phyloP scores from a whole-genome alignment of 129 eudicot species.

The Gnaphalium uliginosum region DNA sequence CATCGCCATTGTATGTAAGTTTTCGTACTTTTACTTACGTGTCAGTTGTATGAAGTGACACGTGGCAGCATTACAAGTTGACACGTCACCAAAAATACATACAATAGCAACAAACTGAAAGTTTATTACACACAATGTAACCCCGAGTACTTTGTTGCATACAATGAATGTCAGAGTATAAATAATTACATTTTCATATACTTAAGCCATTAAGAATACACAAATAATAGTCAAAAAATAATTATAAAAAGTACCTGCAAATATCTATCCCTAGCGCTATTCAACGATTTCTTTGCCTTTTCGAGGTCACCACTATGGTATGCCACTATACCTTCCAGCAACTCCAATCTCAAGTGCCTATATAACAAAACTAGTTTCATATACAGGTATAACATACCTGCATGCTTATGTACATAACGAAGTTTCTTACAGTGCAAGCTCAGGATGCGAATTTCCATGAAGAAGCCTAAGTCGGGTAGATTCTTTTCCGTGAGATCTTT shows the following conservation, averaged over 20 bases:
- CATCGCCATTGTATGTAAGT: no score
- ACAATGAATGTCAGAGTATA: no score
- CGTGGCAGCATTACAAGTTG: no score
- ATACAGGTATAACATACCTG: not conserved
- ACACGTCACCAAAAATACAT: no score
- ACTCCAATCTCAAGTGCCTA: constrained; percentile 82
- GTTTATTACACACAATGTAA: no score
- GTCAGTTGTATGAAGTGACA: no score
- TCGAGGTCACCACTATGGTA: constrained; percentile 71
- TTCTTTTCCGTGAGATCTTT: constrained; percentile 79
- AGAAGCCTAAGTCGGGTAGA: constrained; percentile 71
- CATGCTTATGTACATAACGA: not conserved
- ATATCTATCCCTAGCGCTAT: constrained; percentile 61
- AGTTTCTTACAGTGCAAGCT: constrained; percentile 78
- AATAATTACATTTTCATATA: no score
- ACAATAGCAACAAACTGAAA: no score
- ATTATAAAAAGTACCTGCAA: constrained; percentile 46
- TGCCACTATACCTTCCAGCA: constrained; percentile 90
- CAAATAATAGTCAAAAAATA: not conserved
- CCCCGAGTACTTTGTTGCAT: no score
- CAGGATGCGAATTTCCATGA: constrained; percentile 75
- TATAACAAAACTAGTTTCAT: constrained; percentile 26
- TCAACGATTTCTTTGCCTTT: constrained; percentile 58
- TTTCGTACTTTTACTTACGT: no score
- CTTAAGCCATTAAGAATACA: no score